Percentiles rank a stretch among this genome's conserved stretches.
phyloP scores from a whole-genome alignment of 2,329 filamentous ascomycete species.

The Rutstroemia sp. region DNA sequence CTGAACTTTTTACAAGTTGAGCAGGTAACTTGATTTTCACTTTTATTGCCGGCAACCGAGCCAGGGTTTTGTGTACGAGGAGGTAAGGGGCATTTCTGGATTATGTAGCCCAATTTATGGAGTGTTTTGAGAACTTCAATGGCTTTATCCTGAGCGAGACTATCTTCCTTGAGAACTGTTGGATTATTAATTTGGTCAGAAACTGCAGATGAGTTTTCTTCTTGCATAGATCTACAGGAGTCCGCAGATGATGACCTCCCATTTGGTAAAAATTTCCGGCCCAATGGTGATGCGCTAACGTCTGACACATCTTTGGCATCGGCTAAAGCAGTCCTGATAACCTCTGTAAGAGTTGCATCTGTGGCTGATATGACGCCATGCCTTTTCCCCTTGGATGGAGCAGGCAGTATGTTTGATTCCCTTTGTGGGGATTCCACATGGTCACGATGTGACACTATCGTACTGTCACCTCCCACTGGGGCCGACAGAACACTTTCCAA shows the following conservation, averaged over 20 bases:
- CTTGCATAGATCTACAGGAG: constrained; percentile 7
- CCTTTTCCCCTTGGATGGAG: constrained; percentile 18
- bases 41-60: constrained; percentile 23
- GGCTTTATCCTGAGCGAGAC: constrained; percentile 16
- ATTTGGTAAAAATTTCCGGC: constrained; percentile 18
- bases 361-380: constrained; percentile 19
- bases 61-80: constrained; percentile 19
- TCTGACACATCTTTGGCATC: constrained; percentile 11
- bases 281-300: constrained; percentile 4
- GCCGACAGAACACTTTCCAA: constrained; percentile 17
- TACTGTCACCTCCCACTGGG: constrained; percentile 16
- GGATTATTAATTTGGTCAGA: not conserved
- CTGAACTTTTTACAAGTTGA: constrained; percentile 40
- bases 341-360: constrained; percentile 21
- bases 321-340: constrained; percentile 20
- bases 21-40: constrained; percentile 30
- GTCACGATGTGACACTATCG: constrained; percentile 8
- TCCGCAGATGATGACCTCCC: constrained; percentile 11
- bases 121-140: constrained; percentile 21
- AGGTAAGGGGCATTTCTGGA: constrained; percentile 18
- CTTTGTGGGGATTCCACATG: constrained; percentile 7
- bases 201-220: not conserved
- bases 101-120: constrained; percentile 20
- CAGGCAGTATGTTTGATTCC: constrained; percentile 1
- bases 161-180: constrained; percentile 7